Evolutionary conservation across 1,284 basidiomycete species (phyloP).

Genomic region (Ceratobasidium sp.): DNA sequence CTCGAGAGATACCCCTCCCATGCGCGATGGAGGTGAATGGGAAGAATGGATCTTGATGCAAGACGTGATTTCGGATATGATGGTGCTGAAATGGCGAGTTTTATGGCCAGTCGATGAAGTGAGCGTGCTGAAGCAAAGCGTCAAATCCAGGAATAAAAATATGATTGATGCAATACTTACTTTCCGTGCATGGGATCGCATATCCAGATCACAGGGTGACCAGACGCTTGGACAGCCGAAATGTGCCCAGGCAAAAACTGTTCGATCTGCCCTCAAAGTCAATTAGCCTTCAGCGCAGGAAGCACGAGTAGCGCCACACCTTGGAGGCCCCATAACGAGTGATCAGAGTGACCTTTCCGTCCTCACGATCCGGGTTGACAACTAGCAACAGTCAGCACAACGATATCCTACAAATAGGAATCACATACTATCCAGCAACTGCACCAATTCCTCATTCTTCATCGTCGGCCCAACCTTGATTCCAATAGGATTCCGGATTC

Average conservation of each 20-base stretch:
- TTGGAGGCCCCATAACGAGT: conserved; percentile 91
- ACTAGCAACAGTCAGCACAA: conserved; percentile 56
- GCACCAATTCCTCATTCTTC: conserved; percentile 79
- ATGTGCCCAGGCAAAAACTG: conserved; percentile 82
- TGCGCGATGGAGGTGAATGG: conserved; percentile 63
- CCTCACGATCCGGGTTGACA: conserved; percentile 83
- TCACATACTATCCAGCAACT: conserved; percentile 74
- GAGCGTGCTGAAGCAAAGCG: conserved; percentile 65
- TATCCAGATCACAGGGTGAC: conserved; percentile 90
- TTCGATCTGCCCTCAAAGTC: conserved; percentile 63
- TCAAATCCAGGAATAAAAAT: conserved; percentile 5
- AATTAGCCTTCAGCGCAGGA: conserved; percentile 3
- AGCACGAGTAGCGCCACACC: conserved; percentile 54
- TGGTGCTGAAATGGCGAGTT: conserved; percentile 89
- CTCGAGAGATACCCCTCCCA: conserved; percentile 96
- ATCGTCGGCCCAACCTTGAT: conserved; percentile 95
- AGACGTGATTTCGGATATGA: conserved; percentile 85
- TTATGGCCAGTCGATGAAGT: conserved; percentile 80
- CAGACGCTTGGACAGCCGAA: conserved; percentile 76
- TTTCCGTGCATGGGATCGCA: conserved; percentile 99
- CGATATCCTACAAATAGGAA: background rate
- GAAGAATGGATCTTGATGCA: conserved; percentile 81
- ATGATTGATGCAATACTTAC: conserved; percentile 56
- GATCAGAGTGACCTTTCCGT: conserved; percentile 87
- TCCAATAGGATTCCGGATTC: conserved; percentile 95